These are phyloP conservation scores for Globisporangium uncinulatum DNA, from an alignment of 352 stramenopile species.

Conservation along the genomic window DNA sequence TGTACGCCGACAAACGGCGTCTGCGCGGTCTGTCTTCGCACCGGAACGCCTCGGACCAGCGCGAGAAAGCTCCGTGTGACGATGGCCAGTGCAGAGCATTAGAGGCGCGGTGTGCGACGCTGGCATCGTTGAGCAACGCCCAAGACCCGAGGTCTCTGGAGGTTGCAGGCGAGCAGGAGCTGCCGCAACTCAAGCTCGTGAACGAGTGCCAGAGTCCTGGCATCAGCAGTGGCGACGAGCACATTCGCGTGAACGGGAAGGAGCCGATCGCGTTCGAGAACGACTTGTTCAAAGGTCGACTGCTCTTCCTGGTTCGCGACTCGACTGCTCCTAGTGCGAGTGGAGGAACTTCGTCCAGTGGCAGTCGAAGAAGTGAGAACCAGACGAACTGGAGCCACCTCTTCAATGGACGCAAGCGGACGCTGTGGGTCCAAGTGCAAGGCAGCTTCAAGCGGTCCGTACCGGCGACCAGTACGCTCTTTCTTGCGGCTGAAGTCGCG, in stretches of 20 bases:
- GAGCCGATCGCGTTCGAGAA: slow-evolving; percentile 43
- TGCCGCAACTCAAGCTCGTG: slow-evolving; percentile 26
- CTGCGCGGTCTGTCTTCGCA: neutral
- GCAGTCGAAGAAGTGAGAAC: neutral
- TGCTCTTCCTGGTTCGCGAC: slow-evolving; percentile 33
- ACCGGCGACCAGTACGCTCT: slow-evolving; percentile 24
- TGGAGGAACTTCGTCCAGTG: neutral
- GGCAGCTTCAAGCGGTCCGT: slow-evolving; percentile 45
- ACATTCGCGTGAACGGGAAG: slow-evolving; percentile 20
- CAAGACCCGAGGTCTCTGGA: slow-evolving; percentile 3
- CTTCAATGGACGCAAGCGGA: slow-evolving; percentile 29
- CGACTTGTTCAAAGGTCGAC: slow-evolving; percentile 31
- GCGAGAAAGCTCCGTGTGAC: neutral
- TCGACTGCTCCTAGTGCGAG: slow-evolving; percentile 1
- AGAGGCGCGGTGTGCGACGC: neutral
- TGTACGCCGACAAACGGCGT: slow-evolving; percentile 2
- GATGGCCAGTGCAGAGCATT: neutral
- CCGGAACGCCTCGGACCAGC: neutral
- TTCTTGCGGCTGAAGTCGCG: slow-evolving; percentile 46
- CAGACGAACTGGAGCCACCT: slow-evolving; percentile 22
- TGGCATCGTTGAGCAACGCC: neutral
- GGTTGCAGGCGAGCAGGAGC: slow-evolving; percentile 7
- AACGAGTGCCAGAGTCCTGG: slow-evolving; percentile 20
- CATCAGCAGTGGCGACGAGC: slow-evolving; percentile 3
- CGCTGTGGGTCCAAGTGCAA: slow-evolving; percentile 58